Conservation (phyloP, 306 rosid species). For the Dicorynia guianensis region DNA sequence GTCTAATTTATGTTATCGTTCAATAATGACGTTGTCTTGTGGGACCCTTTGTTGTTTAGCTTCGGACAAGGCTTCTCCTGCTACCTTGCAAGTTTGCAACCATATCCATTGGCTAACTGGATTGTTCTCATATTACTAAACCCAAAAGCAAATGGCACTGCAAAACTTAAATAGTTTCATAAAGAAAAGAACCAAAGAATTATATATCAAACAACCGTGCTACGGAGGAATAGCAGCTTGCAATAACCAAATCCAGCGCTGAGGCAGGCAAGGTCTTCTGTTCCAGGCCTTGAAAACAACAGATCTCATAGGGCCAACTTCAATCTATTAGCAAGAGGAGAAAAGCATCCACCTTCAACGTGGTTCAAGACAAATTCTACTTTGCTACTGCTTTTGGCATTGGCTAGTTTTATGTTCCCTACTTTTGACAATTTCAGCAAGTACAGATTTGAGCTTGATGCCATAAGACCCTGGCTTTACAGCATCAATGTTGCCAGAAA, state of each 20-base stretch:
- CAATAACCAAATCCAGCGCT: background rate
- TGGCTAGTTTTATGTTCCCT: conserved; percentile 43
- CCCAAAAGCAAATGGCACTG: too few species aligned
- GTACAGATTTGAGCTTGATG: conserved; percentile 40
- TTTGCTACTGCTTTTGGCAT: conserved; percentile 46
- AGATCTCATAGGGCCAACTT: conserved; percentile 3
- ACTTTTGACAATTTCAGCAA: conserved; percentile 44
- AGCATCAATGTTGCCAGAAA: conserved; percentile 51
- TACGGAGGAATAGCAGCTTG: too few species aligned
- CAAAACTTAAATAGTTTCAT: too few species aligned
- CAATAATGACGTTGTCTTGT: too few species aligned
- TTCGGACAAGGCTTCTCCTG: too few species aligned
- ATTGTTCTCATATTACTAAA: too few species aligned
- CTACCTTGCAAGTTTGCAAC: too few species aligned
- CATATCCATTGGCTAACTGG: too few species aligned
- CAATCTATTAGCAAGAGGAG: conserved; percentile 2
- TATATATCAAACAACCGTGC: too few species aligned
- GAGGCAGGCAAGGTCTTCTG: conserved; percentile 10
- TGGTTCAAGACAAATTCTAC: background rate
- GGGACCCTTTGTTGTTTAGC: too few species aligned
- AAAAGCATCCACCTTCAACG: background rate
- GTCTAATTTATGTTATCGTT: background rate
- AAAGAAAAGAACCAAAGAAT: too few species aligned
- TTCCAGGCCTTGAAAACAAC: conserved; percentile 4
- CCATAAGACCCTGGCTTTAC: conserved; percentile 59